These are phyloP conservation scores for Termitomyces eurrhizus DNA, from an alignment of 768 basidiomycete genomes.

Conservation along the genomic window DNA sequence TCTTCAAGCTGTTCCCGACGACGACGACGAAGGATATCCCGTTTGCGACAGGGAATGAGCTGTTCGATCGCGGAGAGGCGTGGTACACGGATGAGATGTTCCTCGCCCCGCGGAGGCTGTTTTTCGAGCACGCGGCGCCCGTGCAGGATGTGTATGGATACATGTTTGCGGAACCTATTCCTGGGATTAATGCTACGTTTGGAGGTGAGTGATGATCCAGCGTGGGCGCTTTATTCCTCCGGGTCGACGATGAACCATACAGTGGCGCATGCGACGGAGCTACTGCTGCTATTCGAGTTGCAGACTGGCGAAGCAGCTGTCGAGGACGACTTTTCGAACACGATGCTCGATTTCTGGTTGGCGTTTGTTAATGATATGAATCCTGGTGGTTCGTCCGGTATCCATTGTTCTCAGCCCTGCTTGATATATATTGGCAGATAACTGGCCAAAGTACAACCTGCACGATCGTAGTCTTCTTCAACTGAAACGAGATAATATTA, in stretches of 20 bases:
- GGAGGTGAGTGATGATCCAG: constrained; percentile 36
- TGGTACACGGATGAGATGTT: constrained; percentile 63
- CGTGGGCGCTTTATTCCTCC: background rate
- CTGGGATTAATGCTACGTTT: constrained; percentile 41
- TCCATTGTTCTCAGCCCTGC: background rate
- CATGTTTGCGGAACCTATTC: constrained; percentile 54
- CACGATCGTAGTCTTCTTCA: constrained; percentile 39
- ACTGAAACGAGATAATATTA: constrained; percentile 48
- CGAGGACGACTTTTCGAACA: constrained; percentile 43
- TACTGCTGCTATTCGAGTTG: constrained; percentile 44
- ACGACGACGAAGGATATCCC: constrained; percentile 36
- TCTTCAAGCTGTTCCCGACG: constrained; percentile 37
- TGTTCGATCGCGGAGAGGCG: constrained; percentile 52
- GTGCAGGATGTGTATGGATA: constrained; percentile 50
- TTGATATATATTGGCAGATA: constrained; percentile 23
- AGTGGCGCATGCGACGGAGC: constrained; percentile 41
- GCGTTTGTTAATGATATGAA: constrained; percentile 53
- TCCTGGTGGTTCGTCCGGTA: constrained; percentile 43
- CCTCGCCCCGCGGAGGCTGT: constrained; percentile 44
- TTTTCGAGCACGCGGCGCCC: constrained; percentile 44
- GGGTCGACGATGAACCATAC: background rate
- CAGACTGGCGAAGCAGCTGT: constrained; percentile 30
- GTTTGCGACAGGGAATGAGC: constrained; percentile 56
- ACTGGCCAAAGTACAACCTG: constrained; percentile 42
- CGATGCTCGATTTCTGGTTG: constrained; percentile 50